Evolutionary conservation across 805 yeast genomes (phyloP), one percentile per base, ranked within the genome.

Genomic region (Pichia rugopelliculosa): DNA sequence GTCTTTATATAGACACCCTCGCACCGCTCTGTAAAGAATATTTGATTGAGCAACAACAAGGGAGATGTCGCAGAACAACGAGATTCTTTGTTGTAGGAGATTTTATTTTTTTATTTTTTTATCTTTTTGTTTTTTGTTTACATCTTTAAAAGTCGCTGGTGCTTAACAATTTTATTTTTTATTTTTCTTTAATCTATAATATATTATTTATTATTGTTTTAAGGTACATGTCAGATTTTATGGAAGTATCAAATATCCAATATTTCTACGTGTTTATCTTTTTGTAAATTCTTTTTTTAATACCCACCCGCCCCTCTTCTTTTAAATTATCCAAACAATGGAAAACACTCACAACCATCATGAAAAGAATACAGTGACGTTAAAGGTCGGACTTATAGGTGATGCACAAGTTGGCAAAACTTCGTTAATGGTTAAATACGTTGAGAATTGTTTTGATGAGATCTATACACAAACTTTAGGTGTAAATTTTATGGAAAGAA

Each of bases 331-430:
- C n/a, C n/a, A 10, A 30, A 18, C 18, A 23, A 37, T 43, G 37
- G 36, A 26, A 3, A 20, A 22, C 8, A 1, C 22, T 9, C 25
- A n/a, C 40, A 37, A 15, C 33, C 38, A 15, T 20, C 26, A 25
- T 22, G 62, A 59, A 36, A 62, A 61, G 44, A 69, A 68, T 51
- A 60, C 69, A 49, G 85, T 82, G 25, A 79, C 87, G 1, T 68
- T 91, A 42, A 93, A 91, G 59, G 89, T 91, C 18, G 98, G 97
- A 3, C 77, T 91, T 41, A 79, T 91, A 43, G 99, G 99, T 6
- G 98, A 91, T 65, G 95, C 96, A 2, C 95, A 88, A 59, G 89
- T 90, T 6, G 99, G 99, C 6, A 91, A 91, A 61, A 91, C 99
- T 0, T 87, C 97, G 6, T 68, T 91, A 49, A 90, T 91, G 98